These are phyloP conservation scores for Gamarada debralockiae DNA, from an alignment of 495 filamentous ascomycete species.

Conservation along the genomic window DNA sequence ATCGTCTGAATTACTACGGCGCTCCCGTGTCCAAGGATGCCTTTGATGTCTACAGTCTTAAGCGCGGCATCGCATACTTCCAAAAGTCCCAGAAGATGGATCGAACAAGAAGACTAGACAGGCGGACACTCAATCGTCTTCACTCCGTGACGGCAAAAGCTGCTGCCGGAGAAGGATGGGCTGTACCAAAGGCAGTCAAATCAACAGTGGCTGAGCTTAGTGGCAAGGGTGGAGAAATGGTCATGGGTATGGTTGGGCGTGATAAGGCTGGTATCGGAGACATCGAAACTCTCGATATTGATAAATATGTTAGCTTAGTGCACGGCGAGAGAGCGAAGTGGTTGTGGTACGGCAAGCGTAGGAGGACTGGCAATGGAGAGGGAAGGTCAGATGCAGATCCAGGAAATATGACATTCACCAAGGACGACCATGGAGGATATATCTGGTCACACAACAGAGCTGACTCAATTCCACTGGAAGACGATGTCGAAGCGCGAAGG, in stretches of 20 bases:
- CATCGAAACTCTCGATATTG: constrained; percentile 86
- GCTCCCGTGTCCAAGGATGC: constrained; percentile 88
- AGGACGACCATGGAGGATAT: constrained; percentile 60
- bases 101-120: constrained; percentile 73
- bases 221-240: constrained; percentile 92
- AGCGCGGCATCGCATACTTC: constrained; percentile 79
- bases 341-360: constrained; percentile 89
- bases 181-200: constrained; percentile 84
- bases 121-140: constrained; percentile 74
- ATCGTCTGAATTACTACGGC: constrained; percentile 73
- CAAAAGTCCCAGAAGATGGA: constrained; percentile 84
- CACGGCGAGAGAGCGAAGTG: constrained; percentile 82
- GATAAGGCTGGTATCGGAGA: constrained; percentile 89
- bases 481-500: constrained; percentile 35
- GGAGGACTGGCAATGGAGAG: constrained; percentile 44
- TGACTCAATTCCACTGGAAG: constrained; percentile 43
- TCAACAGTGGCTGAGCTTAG: constrained; percentile 91
- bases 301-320: constrained; percentile 71
- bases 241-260: constrained; percentile 88
- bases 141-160: constrained; percentile 83
- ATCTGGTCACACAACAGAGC: constrained; percentile 57
- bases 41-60: constrained; percentile 78
- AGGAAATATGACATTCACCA: constrained; percentile 60
- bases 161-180: constrained; percentile 69
- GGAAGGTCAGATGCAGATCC: constrained; percentile 47